phyloP scores from a whole-genome alignment of 2,329 filamentous ascomycete genomes.

The Cytospora paraplurivora region DNA sequence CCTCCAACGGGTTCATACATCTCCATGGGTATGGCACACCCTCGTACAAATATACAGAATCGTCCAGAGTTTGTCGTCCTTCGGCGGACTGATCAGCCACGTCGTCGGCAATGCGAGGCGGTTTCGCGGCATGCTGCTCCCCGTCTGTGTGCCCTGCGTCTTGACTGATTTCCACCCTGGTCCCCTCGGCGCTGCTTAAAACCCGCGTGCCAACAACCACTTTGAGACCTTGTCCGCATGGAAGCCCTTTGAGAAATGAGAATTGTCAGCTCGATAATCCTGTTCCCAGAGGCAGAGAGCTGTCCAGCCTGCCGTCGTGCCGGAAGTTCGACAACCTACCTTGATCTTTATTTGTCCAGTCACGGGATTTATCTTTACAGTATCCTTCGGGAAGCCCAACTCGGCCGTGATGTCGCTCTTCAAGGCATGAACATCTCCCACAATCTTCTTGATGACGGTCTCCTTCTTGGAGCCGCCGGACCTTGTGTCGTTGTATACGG shows the following conservation, averaged over 20 bases:
- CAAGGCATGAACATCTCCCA: constrained; percentile 69
- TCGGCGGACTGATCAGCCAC: not conserved
- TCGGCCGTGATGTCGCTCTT: constrained; percentile 62
- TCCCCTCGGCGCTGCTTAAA: constrained; percentile 14
- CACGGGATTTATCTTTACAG: constrained; percentile 57
- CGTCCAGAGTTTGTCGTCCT: not conserved
- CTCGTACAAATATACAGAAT: not conserved
- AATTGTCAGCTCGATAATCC: not conserved
- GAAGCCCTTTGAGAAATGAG: constrained; percentile 12
- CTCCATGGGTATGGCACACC: not conserved
- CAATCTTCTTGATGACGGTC: constrained; percentile 76
- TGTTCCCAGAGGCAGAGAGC: no score
- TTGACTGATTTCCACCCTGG: not conserved
- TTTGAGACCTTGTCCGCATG: constrained; percentile 24
- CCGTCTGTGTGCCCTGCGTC: not conserved
- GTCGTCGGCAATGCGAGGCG: not conserved
- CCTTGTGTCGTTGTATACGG: constrained; percentile 75
- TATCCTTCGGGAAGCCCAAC: constrained; percentile 57
- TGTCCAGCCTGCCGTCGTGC: not conserved
- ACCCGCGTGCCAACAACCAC: constrained; percentile 30
- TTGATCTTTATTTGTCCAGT: constrained; percentile 77
- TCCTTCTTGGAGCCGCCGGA: constrained; percentile 74
- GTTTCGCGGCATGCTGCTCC: not conserved
- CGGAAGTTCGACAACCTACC: constrained; percentile 48
- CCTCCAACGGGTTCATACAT: not conserved